A percentile compares a stretch with the other conserved stretches of the same genome.
Conservation (phyloP, 1,139 yeast species). For the Taphrina communis region DNA sequence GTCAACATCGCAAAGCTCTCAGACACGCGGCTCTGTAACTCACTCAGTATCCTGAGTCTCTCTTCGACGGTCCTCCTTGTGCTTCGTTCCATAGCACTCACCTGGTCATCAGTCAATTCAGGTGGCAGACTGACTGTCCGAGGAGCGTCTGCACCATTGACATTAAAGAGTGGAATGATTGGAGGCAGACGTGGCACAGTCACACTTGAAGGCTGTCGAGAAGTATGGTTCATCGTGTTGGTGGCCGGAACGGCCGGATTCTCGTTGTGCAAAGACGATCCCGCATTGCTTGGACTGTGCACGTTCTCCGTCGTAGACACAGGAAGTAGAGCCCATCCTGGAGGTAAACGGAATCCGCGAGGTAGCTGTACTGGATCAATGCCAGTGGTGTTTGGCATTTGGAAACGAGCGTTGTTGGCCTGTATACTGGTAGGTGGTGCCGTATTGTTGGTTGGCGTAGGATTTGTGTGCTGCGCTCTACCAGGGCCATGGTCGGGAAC, state of each 20-base stretch:
- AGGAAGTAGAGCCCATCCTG: conserved; percentile 46
- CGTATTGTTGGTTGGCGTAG: neutral
- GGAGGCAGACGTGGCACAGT: conserved; percentile 25
- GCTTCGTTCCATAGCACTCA: conserved; percentile 33
- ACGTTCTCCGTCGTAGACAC: conserved; percentile 8
- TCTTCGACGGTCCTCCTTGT: conserved; percentile 35
- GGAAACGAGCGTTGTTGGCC: conserved; percentile 14
- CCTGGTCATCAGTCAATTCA: conserved; percentile 30
- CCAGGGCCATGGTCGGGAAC: neutral
- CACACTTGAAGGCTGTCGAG: conserved; percentile 3
- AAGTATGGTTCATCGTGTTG: neutral
- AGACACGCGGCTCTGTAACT: conserved; percentile 27
- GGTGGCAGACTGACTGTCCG: conserved; percentile 19
- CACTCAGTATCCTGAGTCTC: conserved; percentile 17
- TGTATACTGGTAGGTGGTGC: neutral
- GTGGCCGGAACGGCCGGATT: neutral
- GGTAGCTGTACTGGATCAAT: conserved; percentile 42
- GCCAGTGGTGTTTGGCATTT: conserved; percentile 18
- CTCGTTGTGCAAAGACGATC: neutral
- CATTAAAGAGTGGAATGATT: conserved; percentile 27
- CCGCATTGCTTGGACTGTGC: no score
- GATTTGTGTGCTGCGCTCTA: neutral
- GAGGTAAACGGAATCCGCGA: conserved; percentile 44
- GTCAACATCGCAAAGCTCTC: conserved; percentile 31
- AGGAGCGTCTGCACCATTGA: conserved; percentile 4